Base-by-base conservation (phyloP, 2,329 filamentous ascomycete genomes). In the Cladophialophora psammophila region DNA sequence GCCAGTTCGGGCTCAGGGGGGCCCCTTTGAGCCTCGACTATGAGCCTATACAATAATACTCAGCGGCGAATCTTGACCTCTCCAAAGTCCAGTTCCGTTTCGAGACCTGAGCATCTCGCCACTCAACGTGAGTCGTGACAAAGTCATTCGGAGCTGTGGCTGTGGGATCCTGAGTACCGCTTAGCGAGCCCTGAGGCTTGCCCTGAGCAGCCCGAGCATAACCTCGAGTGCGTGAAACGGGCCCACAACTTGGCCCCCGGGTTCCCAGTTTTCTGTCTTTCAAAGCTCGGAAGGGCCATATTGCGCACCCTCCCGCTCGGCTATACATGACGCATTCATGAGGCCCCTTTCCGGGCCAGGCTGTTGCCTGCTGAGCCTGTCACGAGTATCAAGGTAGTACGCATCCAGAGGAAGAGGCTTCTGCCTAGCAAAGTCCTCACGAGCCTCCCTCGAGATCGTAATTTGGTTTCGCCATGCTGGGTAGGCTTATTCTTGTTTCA, bases 61-160 rank as follows among this genome's bases (percentile, higher is more conserved):
- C 26, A 26, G 26, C 26, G 26, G 26, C 26, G 2, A 26, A 26
- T 26, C 26, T 26, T 26, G 26, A 26, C 26, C 26, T 26, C 3
- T 26, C 26, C 26, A 26, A 26, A 26, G 26, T 26, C 3, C 26
- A 26, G 26, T 26, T 26, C 35, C 54, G 13, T 40, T 57, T 57
- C 35, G 32, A 57, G 54, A 40, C 54, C 32, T 57, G 54, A 57
- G 54, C 54, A 57, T 57, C 54, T 57, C 54, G 54, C 32, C 54
- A 57, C 9, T 40, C 38, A 36, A 40, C 54, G 32, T 57, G 54
- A 57, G 54, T 40, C 13, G 35, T 57, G 32, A 57, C 54, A 7
- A 40, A 57, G 32, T 32, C 8, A 54, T 32, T 54, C 50, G 5
- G 50, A 54, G 50, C 50, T 34, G 50, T 54, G 50, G 32, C 26